Base-by-base conservation (phyloP, 108 stramenopile species). In the Pinguiococcus pyrenoidosus region DNA sequence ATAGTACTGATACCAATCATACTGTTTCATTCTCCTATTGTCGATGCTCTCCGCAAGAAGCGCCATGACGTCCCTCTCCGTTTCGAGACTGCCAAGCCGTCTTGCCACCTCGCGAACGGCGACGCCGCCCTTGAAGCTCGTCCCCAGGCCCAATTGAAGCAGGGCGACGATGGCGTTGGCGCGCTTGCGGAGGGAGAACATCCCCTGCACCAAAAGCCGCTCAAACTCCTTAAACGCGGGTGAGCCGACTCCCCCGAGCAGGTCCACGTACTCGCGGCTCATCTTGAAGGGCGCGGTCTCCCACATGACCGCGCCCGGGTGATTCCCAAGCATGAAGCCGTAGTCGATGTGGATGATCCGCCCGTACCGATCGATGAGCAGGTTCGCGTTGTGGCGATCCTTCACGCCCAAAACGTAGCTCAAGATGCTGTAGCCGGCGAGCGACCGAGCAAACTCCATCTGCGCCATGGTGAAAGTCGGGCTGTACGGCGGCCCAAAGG, bases 381-480 rank as follows among this genome's bases (percentile, higher is more conserved):
- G 88, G 54, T 96, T 96, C 17, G 84, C 91, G 63, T 96, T 96
- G 72, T 96, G 94, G 7, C 94, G 52, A 49, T 96, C 94, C 54
- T 96, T 96, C 54, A 70, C 64, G 56, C 63, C 18, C 5, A 21
- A 1, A 85, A 92, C 75, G 69, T 93, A 93, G 51, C 87, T 89
- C 4, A 91, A 71, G 23, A 96, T 51, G 66, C 38, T 46, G 39
- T 69, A 70, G 2, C 42, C 71, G 5, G 66, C 71, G 13, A 73
- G 39, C 1, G 37, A 44, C 8, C 69, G 41, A 3, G 63, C 66
- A 26, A 73, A 73, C 45, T 73, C 67, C 23, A 43, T 29, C 0
- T 59, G 38, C 8, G 71, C 71, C 0, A 0, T 8, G 18, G 18
- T 4, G 23, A 20, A 13, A 43, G 20, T 46, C 29, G 4, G 30